A percentile compares a stretch with the other conserved stretches of the same genome.
Evolutionary conservation across 768 basidiomycete species (phyloP).

Genomic region (Hortiboletus flavorubellus): DNA sequence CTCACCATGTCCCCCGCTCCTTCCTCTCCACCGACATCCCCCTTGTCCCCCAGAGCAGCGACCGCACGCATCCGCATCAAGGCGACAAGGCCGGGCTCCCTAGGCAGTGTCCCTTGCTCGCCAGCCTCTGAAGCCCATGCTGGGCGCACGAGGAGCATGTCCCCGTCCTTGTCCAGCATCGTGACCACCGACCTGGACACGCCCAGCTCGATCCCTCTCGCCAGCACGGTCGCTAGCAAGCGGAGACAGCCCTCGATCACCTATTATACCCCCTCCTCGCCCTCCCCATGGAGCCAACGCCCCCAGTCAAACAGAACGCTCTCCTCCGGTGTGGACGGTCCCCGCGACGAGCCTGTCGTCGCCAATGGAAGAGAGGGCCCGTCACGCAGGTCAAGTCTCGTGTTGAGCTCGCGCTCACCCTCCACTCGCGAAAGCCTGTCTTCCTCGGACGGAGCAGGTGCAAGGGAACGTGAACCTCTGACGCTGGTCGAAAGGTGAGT

Average conservation of each 20-base stretch:
- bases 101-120: neutral
- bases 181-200: neutral
- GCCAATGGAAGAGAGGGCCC: slow-evolving; percentile 8
- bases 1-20: neutral
- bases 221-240: slow-evolving; percentile 1
- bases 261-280: slow-evolving; percentile 28
- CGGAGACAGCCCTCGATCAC: slow-evolving; percentile 30
- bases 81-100: neutral
- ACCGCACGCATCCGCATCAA: slow-evolving; percentile 15
- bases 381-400: slow-evolving; percentile 22
- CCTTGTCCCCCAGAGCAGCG: slow-evolving; percentile 6
- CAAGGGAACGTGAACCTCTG: slow-evolving; percentile 39
- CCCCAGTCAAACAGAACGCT: neutral
- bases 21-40: slow-evolving; percentile 23
- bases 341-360: neutral
- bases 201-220: neutral
- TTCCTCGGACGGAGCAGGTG: slow-evolving; percentile 4
- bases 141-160: slow-evolving; percentile 3
- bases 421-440: slow-evolving; percentile 20
- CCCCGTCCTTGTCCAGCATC: neutral
- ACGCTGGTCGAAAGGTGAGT: slow-evolving; percentile 73
- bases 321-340: slow-evolving; percentile 1
- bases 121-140: neutral
- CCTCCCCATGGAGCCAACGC: slow-evolving; percentile 23
- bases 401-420: slow-evolving; percentile 10